These are phyloP conservation scores for Eutrema heterophyllum DNA, from an alignment of 345 rosid genomes.

Conservation along the genomic window DNA sequence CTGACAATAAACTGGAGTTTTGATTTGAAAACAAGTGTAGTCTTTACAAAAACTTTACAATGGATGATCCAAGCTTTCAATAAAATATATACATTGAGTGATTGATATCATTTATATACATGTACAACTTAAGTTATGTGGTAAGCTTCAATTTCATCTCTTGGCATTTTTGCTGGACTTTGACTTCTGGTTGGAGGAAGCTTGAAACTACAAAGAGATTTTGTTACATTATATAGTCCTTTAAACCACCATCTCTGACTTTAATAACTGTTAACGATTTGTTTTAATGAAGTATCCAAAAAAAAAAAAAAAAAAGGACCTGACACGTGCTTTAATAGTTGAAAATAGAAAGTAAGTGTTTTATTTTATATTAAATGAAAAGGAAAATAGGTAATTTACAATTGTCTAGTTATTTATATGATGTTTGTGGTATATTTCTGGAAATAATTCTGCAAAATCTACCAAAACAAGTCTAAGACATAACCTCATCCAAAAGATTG, in stretches of 20 bases:
- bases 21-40: background rate
- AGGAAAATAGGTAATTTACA: no score
- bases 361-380: no score
- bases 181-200: conserved; percentile 59
- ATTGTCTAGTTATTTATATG: no score
- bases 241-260: conserved; percentile 62
- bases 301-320: no score
- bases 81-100: background rate
- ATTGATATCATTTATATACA: no score
- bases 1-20: background rate
- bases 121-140: no score
- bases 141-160: conserved; percentile 57
- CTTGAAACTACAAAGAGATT: conserved; percentile 39
- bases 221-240: conserved; percentile 67
- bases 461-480: conserved; percentile 5
- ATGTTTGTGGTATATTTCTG: no score
- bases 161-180: conserved; percentile 77
- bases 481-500: conserved; percentile 10
- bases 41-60: background rate
- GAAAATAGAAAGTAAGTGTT: no score
- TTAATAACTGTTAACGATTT: conserved; percentile 94
- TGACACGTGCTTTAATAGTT: no score
- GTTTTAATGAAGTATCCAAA: conserved; percentile 72
- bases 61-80: background rate
- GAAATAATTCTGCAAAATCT: no score